These are phyloP conservation scores for Malus hybrid DNA, from an alignment of 331 rosid species.

Conservation along the genomic window DNA sequence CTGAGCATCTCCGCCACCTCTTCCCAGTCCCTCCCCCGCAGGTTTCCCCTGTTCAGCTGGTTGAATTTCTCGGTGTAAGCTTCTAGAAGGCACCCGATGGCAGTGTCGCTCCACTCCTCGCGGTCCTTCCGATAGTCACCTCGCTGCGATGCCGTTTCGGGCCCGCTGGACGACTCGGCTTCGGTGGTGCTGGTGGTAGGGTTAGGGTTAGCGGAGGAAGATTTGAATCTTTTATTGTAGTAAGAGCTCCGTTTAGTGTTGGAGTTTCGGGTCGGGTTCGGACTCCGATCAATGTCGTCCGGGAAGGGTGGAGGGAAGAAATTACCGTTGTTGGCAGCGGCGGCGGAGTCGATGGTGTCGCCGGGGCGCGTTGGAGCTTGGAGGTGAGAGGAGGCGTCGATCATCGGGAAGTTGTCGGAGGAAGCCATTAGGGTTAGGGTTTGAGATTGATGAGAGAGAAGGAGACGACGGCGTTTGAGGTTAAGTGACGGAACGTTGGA, in stretches of 20 bases:
- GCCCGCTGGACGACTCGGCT: background rate
- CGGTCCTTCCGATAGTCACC: conserved; percentile 83
- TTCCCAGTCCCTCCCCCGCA: conserved; percentile 93
- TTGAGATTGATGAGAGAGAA: background rate
- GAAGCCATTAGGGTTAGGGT: background rate
- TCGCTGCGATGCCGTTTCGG: background rate
- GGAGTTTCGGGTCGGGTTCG: background rate
- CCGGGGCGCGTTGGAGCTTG: background rate
- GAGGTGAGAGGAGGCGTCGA: background rate
- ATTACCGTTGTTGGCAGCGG: background rate
- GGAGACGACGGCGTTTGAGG: conserved; percentile 28
- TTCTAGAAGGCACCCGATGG: conserved; percentile 77
- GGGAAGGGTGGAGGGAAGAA: background rate
- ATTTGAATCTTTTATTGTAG: background rate
- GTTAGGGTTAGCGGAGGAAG: background rate
- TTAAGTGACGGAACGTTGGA: conserved; percentile 13
- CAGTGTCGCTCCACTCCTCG: conserved; percentile 96
- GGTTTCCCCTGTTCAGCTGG: conserved; percentile 76
- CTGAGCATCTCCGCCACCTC: conserved; percentile 79
- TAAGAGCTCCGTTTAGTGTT: background rate
- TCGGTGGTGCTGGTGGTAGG: background rate
- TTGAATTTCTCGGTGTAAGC: conserved; percentile 83
- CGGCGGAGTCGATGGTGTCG: background rate
- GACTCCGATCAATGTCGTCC: background rate
- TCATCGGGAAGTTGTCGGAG: background rate